Evolutionary conservation across 2,329 filamentous ascomycete species (phyloP).

Genomic region (Colletotrichum sublineola): DNA sequence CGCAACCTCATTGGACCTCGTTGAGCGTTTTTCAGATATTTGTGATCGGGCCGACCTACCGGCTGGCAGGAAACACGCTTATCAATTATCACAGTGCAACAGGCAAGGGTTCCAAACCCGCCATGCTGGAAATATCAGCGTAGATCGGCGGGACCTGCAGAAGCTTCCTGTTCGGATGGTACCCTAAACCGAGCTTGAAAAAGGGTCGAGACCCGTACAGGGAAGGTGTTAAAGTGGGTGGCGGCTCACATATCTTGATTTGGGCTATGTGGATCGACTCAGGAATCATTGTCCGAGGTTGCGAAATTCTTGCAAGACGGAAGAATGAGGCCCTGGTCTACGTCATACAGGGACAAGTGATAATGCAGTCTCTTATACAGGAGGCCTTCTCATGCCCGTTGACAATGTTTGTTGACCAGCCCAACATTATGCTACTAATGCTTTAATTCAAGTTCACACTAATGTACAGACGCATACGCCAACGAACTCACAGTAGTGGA

Average conservation of each 20-base stretch:
- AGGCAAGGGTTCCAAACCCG: background rate
- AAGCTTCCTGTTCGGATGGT: background rate
- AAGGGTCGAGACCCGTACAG: background rate
- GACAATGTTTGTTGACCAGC: background rate
- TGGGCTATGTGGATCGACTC: background rate
- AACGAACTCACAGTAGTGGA: background rate
- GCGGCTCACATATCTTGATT: background rate
- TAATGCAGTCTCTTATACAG: background rate
- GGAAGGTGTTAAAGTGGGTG: background rate
- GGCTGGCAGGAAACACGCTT: conserved; percentile 1
- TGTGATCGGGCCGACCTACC: conserved; percentile 20
- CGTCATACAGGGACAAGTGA: background rate
- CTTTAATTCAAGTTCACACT: background rate
- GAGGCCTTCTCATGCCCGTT: background rate
- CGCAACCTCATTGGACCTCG: conserved; percentile 1
- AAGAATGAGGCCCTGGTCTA: background rate
- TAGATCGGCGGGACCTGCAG: conserved; percentile 13
- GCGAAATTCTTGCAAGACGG: background rate
- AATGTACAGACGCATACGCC: background rate
- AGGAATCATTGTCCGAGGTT: background rate
- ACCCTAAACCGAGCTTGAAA: background rate
- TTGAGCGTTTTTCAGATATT: background rate
- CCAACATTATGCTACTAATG: no score
- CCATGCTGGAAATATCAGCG: background rate
- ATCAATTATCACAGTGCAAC: conserved; percentile 4